These are phyloP conservation scores for Skeletonema marinoi DNA, from an alignment of 108 stramenopile species.

Conservation along the genomic window DNA sequence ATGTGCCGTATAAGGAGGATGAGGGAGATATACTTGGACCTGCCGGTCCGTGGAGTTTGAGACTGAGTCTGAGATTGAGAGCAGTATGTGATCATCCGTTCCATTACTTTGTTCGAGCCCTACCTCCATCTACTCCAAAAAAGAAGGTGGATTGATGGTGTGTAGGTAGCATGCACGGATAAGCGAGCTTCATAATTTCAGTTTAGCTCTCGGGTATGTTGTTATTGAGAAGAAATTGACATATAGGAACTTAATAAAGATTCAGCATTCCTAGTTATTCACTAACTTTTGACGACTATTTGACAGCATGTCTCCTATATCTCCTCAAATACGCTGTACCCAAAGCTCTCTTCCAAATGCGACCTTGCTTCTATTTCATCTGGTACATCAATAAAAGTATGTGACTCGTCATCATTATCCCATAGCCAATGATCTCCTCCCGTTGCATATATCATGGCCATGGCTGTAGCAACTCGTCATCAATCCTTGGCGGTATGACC, in stretches of 20 bases:
- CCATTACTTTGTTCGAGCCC: slow-evolving; percentile 44
- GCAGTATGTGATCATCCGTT: slow-evolving; percentile 45
- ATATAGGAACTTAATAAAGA: no score
- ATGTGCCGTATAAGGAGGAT: slow-evolving; percentile 35
- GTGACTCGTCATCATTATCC: slow-evolving; percentile 23
- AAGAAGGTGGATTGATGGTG: slow-evolving; percentile 16
- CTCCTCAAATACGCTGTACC: slow-evolving; percentile 35
- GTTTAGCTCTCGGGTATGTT: not conserved
- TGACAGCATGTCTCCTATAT: slow-evolving; percentile 8
- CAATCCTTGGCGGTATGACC: slow-evolving; percentile 19
- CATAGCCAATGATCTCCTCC: slow-evolving; percentile 38
- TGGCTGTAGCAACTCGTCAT: slow-evolving; percentile 35
- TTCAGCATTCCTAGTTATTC: no score
- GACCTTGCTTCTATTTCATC: slow-evolving; percentile 25
- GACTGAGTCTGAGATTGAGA: slow-evolving; percentile 30
- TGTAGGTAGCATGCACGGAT: not conserved
- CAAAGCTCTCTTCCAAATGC: slow-evolving; percentile 26
- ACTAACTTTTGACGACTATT: not conserved
- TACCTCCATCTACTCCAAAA: slow-evolving; percentile 22
- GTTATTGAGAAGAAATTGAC: no score
- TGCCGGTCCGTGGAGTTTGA: slow-evolving; percentile 39
- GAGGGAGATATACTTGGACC: slow-evolving; percentile 46
- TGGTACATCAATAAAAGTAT: slow-evolving; percentile 4
- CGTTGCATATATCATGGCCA: slow-evolving; percentile 45
- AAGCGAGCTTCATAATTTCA: not conserved